Evolutionary conservation across 2,329 filamentous ascomycete genomes (phyloP), one percentile per base, ranked within the genome.

Genomic region (Diaporthe aspalathi): DNA sequence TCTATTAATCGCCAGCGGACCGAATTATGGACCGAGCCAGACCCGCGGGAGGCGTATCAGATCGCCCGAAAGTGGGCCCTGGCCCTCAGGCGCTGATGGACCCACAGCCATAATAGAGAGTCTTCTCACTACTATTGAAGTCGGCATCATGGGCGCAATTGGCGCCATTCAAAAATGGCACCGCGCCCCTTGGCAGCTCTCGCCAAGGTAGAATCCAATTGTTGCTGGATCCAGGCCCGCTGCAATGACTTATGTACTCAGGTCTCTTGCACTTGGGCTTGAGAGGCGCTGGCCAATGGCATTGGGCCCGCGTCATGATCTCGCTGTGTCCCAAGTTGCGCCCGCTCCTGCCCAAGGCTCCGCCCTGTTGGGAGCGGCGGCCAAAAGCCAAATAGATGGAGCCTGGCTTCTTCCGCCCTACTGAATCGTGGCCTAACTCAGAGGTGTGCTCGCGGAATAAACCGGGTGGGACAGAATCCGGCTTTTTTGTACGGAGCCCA

Each of bases 11-110:
- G n/a, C 45, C 43, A 49, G 60, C 43, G 60, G 43, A 49, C 60
- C 60, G 60, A 63, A 63, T 24, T 63, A 49, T 63, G 60, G 60
- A 63, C 60, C 60, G 43, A 22, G 29, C 60, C 43, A 63, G 60
- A 49, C 60, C n/a, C 43, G 43, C 43, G 43, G 27, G 60, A 24
- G 60, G 43, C 60, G 60, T 49, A 49, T 63, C 60, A 63, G 60
- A 63, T 63, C 43, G 60, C 60, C 60, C 3, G 22, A 35, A 47
- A 63, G 60, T 49, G 60, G 43, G 27, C n/a, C 43, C 17, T 16
- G n/a, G 2, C n/a, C n/a, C n/a, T n/a, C 32, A 35, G 32, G 32
- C 5, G 32, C n/a, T n/a, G 32, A 29, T 7, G 43, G 29, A 22
- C 35, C 60, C 43, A 24, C 45, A 35, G 43, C 29, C 49, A 38